phyloP scores from a whole-genome alignment of 306 rosid genomes.

The Corylus americana region DNA sequence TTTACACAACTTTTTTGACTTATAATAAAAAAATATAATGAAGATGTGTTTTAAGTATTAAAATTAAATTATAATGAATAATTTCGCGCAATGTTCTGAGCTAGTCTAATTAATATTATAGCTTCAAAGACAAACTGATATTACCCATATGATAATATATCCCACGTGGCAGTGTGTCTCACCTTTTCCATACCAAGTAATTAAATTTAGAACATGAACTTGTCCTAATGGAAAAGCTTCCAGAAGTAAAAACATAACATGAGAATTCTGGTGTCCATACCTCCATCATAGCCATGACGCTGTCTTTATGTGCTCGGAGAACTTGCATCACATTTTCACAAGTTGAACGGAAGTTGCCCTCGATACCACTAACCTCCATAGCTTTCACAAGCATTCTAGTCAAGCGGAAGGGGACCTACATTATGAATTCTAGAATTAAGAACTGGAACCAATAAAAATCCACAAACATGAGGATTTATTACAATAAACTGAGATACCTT shows the following conservation, averaged over 20 bases:
- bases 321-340: conserved; percentile 98
- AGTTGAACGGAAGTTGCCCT: conserved; percentile 98
- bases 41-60: no score
- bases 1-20: no score
- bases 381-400: conserved; percentile 99
- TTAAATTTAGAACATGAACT: neutral
- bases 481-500: conserved; percentile 49
- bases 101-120: neutral
- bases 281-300: conserved; percentile 99
- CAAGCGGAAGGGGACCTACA: conserved; percentile 95
- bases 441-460: conserved; percentile 12
- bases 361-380: conserved; percentile 98
- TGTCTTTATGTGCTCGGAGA: conserved; percentile 75
- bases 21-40: no score
- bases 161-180: neutral
- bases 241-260: neutral
- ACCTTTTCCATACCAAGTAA: neutral
- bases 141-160: neutral
- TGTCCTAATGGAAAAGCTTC: neutral
- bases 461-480: conserved; percentile 4
- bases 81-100: no score
- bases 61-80: no score
- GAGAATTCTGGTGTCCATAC: conserved; percentile 36
- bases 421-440: conserved; percentile 24
- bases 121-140: neutral